Evolutionary conservation across 1,284 basidiomycete species (phyloP).

Genomic region (Mycosarcoma mackinlayi): DNA sequence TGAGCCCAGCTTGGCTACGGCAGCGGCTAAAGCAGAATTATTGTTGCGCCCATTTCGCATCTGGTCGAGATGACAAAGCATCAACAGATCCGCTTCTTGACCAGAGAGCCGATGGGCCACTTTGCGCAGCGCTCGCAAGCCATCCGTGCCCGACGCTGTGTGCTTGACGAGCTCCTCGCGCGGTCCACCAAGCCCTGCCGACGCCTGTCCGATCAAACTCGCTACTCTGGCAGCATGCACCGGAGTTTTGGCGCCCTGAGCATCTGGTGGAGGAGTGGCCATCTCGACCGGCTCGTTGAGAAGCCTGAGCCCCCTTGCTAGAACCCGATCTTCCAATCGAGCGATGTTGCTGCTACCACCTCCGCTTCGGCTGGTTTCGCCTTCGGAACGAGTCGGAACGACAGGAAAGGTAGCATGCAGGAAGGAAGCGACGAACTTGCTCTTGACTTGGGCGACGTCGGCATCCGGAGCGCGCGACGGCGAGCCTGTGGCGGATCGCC

Average conservation of each 20-base stretch:
- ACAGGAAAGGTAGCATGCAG: slow-evolving; percentile 47
- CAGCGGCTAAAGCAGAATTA: slow-evolving; percentile 50
- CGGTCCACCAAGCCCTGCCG: slow-evolving; percentile 24
- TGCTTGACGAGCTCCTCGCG: slow-evolving; percentile 21
- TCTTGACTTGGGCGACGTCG: slow-evolving; percentile 23
- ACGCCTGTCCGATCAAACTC: slow-evolving; percentile 36
- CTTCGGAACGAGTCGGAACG: slow-evolving; percentile 1
- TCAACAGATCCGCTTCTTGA: slow-evolving; percentile 50
- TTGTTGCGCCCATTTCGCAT: slow-evolving; percentile 48
- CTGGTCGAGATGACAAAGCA: slow-evolving; percentile 53
- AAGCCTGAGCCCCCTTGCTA: slow-evolving; percentile 26
- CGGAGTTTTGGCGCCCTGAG: slow-evolving; percentile 9
- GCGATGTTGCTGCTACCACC: slow-evolving; percentile 18
- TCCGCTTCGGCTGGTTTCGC: slow-evolving; percentile 11
- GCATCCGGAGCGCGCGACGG: slow-evolving; percentile 4
- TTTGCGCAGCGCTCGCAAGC: slow-evolving; percentile 28
- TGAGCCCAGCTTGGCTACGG: slow-evolving; percentile 50
- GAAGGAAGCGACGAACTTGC: slow-evolving; percentile 15
- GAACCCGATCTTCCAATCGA: slow-evolving; percentile 31
- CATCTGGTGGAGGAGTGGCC: slow-evolving; percentile 6
- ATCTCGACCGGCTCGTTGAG: slow-evolving; percentile 38
- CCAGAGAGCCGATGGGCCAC: slow-evolving; percentile 27
- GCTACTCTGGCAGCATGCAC: slow-evolving; percentile 30
- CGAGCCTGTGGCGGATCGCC: slow-evolving; percentile 5
- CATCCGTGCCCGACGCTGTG: slow-evolving; percentile 7